Base-by-base conservation (phyloP, 1,284 basidiomycete genomes). In the Meripilus lineatus region DNA sequence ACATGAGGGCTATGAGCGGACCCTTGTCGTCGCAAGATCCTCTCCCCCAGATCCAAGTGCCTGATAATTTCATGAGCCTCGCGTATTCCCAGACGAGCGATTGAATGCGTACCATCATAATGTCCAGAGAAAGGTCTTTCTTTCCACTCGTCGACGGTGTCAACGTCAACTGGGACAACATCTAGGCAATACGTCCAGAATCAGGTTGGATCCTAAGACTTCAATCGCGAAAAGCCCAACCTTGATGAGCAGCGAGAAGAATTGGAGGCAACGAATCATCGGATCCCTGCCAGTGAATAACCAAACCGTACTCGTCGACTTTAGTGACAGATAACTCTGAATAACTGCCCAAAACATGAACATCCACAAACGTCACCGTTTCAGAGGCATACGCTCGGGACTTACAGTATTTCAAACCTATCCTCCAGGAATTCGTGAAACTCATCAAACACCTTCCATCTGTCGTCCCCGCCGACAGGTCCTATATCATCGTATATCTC, bases 191-290 rank as follows among this genome's bases (percentile, higher is more conserved):
- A 38, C 17, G 6, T 32, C 39, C 14, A n/a, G 17, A 35, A 6
- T 32, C 26, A 43, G 20, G 34, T 38, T 36, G 18, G 14, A 15
- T 14, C 11, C 33, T 15, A 34, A 18, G 17, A 33, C 24, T n/a
- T 26, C 15, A 30, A 10, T 30, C 28, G 28, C 28, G 8, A 30
- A 30, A n/a, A 15, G 36, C 32, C 52, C 47, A 40, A 72, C 81
- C 82, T 67, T 85, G 79, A 54, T 88, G 84, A 0, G 71, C 81
- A 13, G 76, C 72, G 32, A 89, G 59, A 26, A 88, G 64, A 1
- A 86, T 57, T 0, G 85, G 86, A 54, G 81, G 78, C 43, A 82
- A 65, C 2, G 61, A 57, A 1, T 56, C 36, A 49, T 81, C 67
- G 1, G 71, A 70, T 20, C 86, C 87, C 33, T 68, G 56, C 75